phyloP scores from a whole-genome alignment of 331 rosid species.

The Spiraea crenata region DNA sequence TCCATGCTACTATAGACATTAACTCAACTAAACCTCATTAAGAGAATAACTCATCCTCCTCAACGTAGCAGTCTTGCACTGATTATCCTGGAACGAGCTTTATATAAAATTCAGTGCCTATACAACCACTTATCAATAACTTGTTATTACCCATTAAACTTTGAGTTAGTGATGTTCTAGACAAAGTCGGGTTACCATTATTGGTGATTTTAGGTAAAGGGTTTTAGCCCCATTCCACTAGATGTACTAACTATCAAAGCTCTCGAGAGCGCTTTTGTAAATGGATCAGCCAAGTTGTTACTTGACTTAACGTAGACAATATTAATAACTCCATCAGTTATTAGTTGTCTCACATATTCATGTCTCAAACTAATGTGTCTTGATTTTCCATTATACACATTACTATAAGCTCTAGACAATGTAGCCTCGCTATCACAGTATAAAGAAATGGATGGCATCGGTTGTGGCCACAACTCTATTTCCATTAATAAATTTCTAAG shows the following conservation, averaged over 20 bases:
- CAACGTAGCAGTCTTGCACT: background rate
- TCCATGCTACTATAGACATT: background rate
- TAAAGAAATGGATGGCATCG: no score
- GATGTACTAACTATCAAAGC: background rate
- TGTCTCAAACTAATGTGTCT: background rate
- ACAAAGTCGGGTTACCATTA: no score
- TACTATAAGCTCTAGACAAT: no score
- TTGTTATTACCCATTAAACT: background rate
- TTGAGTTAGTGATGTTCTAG: no score
- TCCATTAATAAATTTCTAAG: background rate
- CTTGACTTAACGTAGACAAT: background rate
- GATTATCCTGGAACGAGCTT: background rate
- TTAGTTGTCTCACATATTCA: conserved; percentile 5
- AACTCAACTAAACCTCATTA: background rate
- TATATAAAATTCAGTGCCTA: background rate
- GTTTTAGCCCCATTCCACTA: background rate
- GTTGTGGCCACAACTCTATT: background rate
- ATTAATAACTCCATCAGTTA: background rate
- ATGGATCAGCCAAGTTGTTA: background rate
- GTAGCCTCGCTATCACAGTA: no score
- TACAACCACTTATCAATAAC: background rate
- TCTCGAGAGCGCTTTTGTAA: background rate
- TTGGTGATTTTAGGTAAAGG: no score
- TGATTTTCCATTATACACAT: no score
- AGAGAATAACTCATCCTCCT: background rate